Base-by-base conservation (phyloP, 768 basidiomycete genomes). In the Mrakia frigida region DNA sequence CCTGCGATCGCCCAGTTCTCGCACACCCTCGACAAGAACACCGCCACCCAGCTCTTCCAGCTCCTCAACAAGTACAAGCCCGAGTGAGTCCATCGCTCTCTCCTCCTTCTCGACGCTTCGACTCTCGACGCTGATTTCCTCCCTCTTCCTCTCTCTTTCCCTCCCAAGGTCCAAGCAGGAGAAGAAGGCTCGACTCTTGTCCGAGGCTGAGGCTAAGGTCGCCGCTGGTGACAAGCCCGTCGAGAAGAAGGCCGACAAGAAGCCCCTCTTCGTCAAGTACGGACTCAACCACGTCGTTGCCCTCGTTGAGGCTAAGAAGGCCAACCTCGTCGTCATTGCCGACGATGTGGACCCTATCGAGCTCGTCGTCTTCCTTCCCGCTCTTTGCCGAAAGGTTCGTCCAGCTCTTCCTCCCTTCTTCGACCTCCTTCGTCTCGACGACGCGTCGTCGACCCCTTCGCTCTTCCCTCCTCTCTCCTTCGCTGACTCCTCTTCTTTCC, bases 341-440 rank as follows among this genome's bases (percentile, higher is more conserved):
- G 93, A 98, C 84, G 84, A 98, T 84, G 96, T 99, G 78, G 96
- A 99, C 88, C 96, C 96, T 59, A 97, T 98, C 79, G 96, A 99
- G 74, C 91, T 99, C 81, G 96, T 99, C 80, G 89, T 99, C 85
- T 98, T 93, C 90, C 88, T 98, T 77, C 96, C 96, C 75, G 94
- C 96, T 74, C 90, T 98, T 78, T 98, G 96, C 87, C 91, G 94
- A 85, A 98, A 98, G 77, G 77, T 78, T 74, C 72, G 77, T 73
- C n/a, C 39, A 6, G 13, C 28, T 37, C 46, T 56, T 25, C 52
- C 6, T 25, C 56, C 56, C 50, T n/a, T 25, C 28, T 28, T 56
- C n/a, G n/a, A n/a, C n/a, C n/a, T n/a, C 28, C 4, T 10, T 56
- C n/a, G 23, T 7, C n/a, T n/a, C n/a, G n/a, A n/a, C n/a, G n/a